Conservation (phyloP, 1,284 basidiomycete genomes). For the Trametes sp. region DNA sequence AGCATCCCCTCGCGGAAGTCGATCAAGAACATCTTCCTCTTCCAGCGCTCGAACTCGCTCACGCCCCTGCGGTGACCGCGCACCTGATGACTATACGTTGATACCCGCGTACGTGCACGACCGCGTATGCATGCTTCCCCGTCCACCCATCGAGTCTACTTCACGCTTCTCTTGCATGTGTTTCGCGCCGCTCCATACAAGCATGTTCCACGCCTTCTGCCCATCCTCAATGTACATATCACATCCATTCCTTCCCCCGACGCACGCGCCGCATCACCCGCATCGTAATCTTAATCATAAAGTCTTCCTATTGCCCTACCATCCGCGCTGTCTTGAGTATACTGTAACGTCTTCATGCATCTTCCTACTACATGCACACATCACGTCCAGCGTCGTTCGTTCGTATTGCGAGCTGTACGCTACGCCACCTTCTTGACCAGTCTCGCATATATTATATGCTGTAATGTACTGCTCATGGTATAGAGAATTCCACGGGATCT, state of each 20-base stretch:
- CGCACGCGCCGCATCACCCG: neutral
- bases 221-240: slow-evolving; percentile 9
- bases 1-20: slow-evolving; percentile 26
- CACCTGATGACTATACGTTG: neutral
- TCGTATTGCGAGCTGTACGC: neutral
- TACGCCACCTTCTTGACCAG: neutral
- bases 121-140: neutral
- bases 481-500: neutral
- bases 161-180: slow-evolving; percentile 4
- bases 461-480: slow-evolving; percentile 1
- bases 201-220: neutral
- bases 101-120: slow-evolving; percentile 11
- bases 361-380: neutral
- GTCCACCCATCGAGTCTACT: neutral
- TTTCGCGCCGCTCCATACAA: slow-evolving; percentile 2
- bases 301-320: slow-evolving; percentile 3
- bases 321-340: neutral
- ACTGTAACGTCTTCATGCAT: slow-evolving; percentile 1
- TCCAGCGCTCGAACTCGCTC: slow-evolving; percentile 37
- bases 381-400: neutral
- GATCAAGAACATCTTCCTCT: slow-evolving; percentile 32
- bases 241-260: slow-evolving; percentile 1
- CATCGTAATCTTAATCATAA: slow-evolving; percentile 15
- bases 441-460: slow-evolving; percentile 2
- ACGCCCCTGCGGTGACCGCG: slow-evolving; percentile 21